Conservation (phyloP, 768 basidiomycete genomes). For the Saitozyma podzolica region DNA sequence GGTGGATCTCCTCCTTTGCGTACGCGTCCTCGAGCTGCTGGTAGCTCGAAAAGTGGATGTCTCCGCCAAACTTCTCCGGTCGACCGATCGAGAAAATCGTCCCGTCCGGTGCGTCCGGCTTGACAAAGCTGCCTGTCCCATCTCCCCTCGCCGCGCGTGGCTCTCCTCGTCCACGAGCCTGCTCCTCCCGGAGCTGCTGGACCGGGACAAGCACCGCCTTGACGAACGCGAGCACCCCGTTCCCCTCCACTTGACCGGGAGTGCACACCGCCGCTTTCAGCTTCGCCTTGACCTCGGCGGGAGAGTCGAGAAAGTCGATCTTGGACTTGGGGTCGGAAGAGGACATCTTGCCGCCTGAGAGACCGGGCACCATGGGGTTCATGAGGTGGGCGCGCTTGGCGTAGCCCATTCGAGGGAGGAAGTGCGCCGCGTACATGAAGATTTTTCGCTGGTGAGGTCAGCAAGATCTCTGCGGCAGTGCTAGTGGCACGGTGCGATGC, state of each 20-base stretch:
- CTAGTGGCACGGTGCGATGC: background rate
- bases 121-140: slow-evolving; percentile 59
- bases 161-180: slow-evolving; percentile 54
- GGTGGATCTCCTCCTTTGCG: slow-evolving; percentile 73
- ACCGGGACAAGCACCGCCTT: slow-evolving; percentile 86
- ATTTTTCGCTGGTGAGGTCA: slow-evolving; percentile 76
- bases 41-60: slow-evolving; percentile 70
- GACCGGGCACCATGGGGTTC: slow-evolving; percentile 96
- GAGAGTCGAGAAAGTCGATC: slow-evolving; percentile 91
- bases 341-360: slow-evolving; percentile 96
- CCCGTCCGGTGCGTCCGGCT: slow-evolving; percentile 71
- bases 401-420: slow-evolving; percentile 91
- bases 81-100: slow-evolving; percentile 77
- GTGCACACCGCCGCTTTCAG: slow-evolving; percentile 91
- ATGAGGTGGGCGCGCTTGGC: slow-evolving; percentile 93
- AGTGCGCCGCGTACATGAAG: slow-evolving; percentile 95
- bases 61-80: slow-evolving; percentile 72
- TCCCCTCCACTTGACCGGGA: slow-evolving; percentile 82
- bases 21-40: slow-evolving; percentile 72
- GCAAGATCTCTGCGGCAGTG: background rate
- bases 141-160: slow-evolving; percentile 58
- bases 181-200: slow-evolving; percentile 70
- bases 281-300: slow-evolving; percentile 81
- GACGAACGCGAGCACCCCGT: slow-evolving; percentile 83
- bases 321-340: slow-evolving; percentile 96